A percentile compares a stretch with the other conserved stretches of the same genome.
Evolutionary conservation across 2,329 filamentous ascomycete genomes (phyloP).

Genomic region (Lasiodiplodia hormozganensis): DNA sequence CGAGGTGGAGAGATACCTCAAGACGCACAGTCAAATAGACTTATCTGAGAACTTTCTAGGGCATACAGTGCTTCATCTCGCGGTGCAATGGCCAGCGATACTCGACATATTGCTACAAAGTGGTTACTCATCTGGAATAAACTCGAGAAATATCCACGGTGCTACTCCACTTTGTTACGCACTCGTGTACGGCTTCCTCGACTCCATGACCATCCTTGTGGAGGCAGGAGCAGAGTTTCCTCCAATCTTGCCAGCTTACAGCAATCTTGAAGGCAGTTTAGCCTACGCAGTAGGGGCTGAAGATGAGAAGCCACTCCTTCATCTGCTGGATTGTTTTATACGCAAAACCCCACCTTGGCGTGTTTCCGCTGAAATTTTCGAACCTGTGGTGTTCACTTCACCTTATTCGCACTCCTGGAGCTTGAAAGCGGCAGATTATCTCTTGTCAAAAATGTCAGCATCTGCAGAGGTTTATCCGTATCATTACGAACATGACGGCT

Average conservation of each 20-base stretch:
- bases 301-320: neutral
- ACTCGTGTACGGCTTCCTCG: neutral
- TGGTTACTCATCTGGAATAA: neutral
- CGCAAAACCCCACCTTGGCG: neutral
- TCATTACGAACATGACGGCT: neutral
- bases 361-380: neutral
- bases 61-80: neutral
- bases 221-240: neutral
- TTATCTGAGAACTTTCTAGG: neutral
- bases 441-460: neutral
- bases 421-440: neutral
- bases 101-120: neutral
- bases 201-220: neutral
- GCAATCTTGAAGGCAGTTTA: neutral
- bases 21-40: neutral
- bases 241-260: too few species aligned
- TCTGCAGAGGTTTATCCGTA: neutral
- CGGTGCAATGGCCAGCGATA: neutral
- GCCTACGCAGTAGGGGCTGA: neutral
- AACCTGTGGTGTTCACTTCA: neutral
- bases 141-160: neutral
- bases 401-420: neutral
- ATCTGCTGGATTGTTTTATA: neutral
- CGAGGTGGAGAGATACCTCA: neutral
- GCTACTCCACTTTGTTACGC: neutral